Percentiles rank a stretch among this genome's conserved stretches.
phyloP scores from a whole-genome alignment of 202 grass and related monocot genomes.

The Thinopyrum obtusiflorum region DNA sequence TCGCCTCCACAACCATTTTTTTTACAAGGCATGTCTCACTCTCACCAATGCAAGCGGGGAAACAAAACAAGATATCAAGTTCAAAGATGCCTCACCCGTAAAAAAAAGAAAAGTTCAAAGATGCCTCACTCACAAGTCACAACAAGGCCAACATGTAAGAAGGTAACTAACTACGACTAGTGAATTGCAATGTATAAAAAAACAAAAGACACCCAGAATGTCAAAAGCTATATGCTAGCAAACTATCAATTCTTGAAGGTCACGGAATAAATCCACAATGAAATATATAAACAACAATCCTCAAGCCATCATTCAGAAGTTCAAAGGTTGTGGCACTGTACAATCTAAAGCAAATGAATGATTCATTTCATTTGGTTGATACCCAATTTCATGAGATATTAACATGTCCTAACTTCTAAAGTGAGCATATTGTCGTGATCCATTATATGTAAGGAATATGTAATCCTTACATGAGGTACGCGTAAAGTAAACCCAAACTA shows the following conservation, averaged over 20 bases:
- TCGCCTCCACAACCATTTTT: not conserved
- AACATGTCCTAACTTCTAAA: not conserved
- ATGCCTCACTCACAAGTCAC: not conserved
- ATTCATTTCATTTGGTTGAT: not conserved
- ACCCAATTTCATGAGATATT: slow-evolving; percentile 1
- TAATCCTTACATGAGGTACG: not conserved
- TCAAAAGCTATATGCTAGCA: not conserved
- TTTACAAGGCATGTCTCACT: not conserved
- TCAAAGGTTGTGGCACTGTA: not conserved
- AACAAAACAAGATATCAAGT: not conserved
- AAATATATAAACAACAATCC: not conserved
- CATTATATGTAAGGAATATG: not conserved
- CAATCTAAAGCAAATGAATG: not conserved
- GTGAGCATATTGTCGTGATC: not conserved
- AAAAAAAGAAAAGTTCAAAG: not conserved
- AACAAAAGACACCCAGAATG: not conserved
- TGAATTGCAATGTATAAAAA: not conserved
- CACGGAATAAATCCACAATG: not conserved
- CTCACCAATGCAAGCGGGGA: not conserved
- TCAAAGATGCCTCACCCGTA: not conserved
- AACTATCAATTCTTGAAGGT: not conserved
- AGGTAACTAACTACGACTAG: not conserved
- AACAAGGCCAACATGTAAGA: not conserved
- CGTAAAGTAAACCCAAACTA: not conserved
- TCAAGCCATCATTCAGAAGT: not conserved